Base-by-base conservation (phyloP, 352 stramenopile genomes). In the Hyaloperonospora arabidopsidis region DNA sequence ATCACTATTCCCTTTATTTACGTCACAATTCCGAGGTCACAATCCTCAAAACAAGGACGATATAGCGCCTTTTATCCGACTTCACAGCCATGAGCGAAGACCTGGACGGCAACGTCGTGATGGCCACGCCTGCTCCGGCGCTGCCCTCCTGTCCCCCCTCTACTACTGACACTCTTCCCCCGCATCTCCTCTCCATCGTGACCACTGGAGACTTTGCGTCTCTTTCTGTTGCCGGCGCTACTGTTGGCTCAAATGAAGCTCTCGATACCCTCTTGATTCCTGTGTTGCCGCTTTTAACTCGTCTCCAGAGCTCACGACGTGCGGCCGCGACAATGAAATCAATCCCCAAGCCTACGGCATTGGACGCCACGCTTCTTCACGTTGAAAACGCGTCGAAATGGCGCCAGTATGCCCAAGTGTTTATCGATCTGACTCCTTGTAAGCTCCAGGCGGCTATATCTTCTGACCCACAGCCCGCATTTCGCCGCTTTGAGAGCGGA, bases 401-500 rank as follows among this genome's bases (percentile, higher is more conserved):
- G 48, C 63, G 64, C 32, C 62, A 64, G 57, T 84, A 84, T 36
- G 66, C 64, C 19, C 52, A 39, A 43, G 67, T 75, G 14, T 58
- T 84, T 21, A 41, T 57, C 0, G 28, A 58, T 29, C 49, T 86
- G 22, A 64, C 56, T 2, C 57, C 50, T 14, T 48, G 48, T 4
- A 52, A 65, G 44, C 45, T 83, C 17, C 18, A 66, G 69, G 22
- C 52, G 2, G 25, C 22, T 23, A 15, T 51, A 23, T 39, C 57
- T 22, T 32, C 44, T 22, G 47, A 67, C 34, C 21, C 47, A 19
- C 17, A n/a, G 17, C 5, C 58, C 41, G 59, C 69, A 52, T 81
- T 75, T 45, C 73, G 74, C 29, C 74, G 61, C 45, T 87, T 87
- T 48, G 76, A 87, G 57, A 62, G 45, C 45, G 73, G 69, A 8